A percentile compares a stretch with the other conserved stretches of the same genome.
These are phyloP conservation scores for Hylodesmum podocarpum DNA, from an alignment of 306 rosid species.

Conservation along the genomic window DNA sequence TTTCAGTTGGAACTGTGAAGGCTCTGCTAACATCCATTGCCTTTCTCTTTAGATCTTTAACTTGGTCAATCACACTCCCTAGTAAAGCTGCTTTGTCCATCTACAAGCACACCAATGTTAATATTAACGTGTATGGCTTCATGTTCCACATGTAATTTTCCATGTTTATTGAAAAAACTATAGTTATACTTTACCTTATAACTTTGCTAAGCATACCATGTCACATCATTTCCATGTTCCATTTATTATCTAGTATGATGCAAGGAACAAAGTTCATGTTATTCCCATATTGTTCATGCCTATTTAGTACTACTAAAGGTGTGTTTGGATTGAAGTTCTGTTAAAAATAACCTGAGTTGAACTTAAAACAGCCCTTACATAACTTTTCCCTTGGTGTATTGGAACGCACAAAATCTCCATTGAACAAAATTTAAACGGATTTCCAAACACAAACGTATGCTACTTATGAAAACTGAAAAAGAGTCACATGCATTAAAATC, in stretches of 20 bases:
- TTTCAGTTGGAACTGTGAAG: slow-evolving; percentile 71
- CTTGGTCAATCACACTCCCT: slow-evolving; percentile 89
- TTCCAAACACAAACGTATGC: no score
- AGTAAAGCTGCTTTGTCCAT: slow-evolving; percentile 97
- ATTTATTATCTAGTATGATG: background rate
- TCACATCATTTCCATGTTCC: background rate
- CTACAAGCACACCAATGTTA: slow-evolving; percentile 41
- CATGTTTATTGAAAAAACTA: background rate
- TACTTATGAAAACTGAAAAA: background rate
- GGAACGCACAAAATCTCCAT: no score
- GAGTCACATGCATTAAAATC: background rate
- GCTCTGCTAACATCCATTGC: slow-evolving; percentile 67
- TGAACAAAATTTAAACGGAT: no score
- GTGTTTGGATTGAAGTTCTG: no score
- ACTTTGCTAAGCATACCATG: background rate
- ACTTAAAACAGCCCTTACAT: no score
- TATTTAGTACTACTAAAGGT: background rate
- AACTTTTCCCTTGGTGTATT: no score
- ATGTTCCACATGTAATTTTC: background rate
- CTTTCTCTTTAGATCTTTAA: slow-evolving; percentile 85
- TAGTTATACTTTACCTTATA: background rate
- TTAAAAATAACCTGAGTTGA: no score
- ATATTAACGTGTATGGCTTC: background rate
- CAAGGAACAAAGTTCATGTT: background rate
- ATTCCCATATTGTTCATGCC: background rate